Conservation (phyloP, 768 basidiomycete genomes). For the Obba rivulosa region DNA sequence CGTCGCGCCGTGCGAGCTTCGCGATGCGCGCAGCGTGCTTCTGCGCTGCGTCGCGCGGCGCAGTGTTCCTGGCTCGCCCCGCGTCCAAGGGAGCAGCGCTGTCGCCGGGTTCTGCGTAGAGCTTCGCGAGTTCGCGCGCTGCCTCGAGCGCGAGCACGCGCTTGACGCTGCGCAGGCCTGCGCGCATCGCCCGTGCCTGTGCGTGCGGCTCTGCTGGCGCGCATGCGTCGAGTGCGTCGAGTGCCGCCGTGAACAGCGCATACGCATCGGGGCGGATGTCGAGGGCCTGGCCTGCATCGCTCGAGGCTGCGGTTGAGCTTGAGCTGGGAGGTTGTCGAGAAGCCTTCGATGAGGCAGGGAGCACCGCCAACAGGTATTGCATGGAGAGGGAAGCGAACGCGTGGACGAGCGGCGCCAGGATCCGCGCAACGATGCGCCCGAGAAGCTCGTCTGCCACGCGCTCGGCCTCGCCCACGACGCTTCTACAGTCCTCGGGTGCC, state of each 20-base stretch:
- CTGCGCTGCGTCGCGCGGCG: background rate
- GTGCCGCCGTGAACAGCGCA: slow-evolving; percentile 10
- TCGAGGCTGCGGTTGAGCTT: background rate
- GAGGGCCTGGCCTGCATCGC: background rate
- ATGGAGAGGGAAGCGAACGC: slow-evolving; percentile 25
- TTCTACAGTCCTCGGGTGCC: background rate
- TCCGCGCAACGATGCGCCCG: slow-evolving; percentile 7
- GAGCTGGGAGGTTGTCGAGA: background rate
- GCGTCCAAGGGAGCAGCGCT: background rate
- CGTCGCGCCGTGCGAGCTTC: slow-evolving; percentile 41
- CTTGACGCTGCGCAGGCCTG: slow-evolving; percentile 5
- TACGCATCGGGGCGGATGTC: slow-evolving; percentile 19
- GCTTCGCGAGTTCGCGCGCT: slow-evolving; percentile 29
- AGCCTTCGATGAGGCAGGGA: no score
- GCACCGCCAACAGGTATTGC: slow-evolving; percentile 12
- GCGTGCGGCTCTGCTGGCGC: no score
- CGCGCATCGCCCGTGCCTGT: no score
- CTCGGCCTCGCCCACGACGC: background rate
- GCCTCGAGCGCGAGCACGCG: slow-evolving; percentile 32
- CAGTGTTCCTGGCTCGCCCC: background rate
- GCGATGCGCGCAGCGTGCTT: slow-evolving; percentile 25
- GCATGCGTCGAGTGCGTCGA: slow-evolving; percentile 5
- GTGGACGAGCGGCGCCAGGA: slow-evolving; percentile 24
- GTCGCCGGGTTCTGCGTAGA: background rate
- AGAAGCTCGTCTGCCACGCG: slow-evolving; percentile 14